Base-by-base conservation (phyloP, 805 yeast species). In the Scheffersomyces coipomensis region DNA sequence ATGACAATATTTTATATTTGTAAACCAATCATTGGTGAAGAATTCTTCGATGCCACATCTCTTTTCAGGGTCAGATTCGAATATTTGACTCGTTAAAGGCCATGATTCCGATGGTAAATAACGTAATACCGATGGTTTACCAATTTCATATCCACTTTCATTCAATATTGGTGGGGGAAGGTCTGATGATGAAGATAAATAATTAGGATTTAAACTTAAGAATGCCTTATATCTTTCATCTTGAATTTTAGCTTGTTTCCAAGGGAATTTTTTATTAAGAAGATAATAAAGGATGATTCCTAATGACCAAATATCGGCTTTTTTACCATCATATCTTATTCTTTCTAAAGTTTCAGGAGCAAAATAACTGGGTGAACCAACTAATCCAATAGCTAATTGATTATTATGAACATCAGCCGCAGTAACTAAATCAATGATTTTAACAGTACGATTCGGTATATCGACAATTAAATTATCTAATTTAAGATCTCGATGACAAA, bases 401-500 rank as follows among this genome's bases (percentile, higher is more conserved):
- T 26, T 33, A 11, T 48, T 42, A 18, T 19, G 35, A 6, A 38
- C 33, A 10, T 42, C 25, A 8, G 46, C 29, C 2, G 67, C 62
- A 8, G 71, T 60, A 6, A 58, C 64, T 40, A 66, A 65, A 43
- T 77, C 83, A 23, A 77, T 70, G 15, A 77, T 45, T 48, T 76
- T 76, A 30, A 75, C 46, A 2, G 40, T 34, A 0, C 65, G 65
- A 12, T 43, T 33, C 1, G 15, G 23, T 12, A 36, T 17, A 33
- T 51, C 60, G 16, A 75, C 35, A 24, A 75, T 64, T 34, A 76
- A 46, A 44, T 77, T 77, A 19, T 66, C 75, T 18, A 71, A 57
- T 52, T 77, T 77, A 37, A 77, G 49, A 54, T 77, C 83, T 29
- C 81, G 58, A 49, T 77, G 82, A 42, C 73, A 68, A 12, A 73